Percentiles rank a stretch among this genome's conserved stretches.
Evolutionary conservation across 2,329 filamentous ascomycete genomes (phyloP).

Genomic region (Mollisiaceae sp.): DNA sequence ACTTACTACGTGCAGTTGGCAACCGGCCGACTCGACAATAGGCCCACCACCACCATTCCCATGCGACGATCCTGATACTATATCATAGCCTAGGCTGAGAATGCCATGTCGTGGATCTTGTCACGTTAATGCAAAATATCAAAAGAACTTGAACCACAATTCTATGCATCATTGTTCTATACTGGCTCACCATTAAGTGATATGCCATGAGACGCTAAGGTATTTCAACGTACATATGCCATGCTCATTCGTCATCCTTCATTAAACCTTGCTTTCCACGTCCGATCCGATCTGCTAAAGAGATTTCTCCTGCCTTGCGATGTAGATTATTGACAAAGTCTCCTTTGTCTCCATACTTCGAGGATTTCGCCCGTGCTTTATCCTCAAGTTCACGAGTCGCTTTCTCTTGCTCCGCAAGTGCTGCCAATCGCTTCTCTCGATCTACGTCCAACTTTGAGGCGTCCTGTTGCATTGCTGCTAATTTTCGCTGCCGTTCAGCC

Average conservation of each 20-base stretch:
- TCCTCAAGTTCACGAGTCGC: constrained; percentile 71
- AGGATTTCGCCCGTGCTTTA: constrained; percentile 59
- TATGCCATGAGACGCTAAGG: not conserved
- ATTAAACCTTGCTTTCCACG: constrained; percentile 52
- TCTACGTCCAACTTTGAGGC: constrained; percentile 73
- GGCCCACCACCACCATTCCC: too few species aligned
- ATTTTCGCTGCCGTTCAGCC: constrained; percentile 67
- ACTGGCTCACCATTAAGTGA: too few species aligned
- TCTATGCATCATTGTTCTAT: too few species aligned
- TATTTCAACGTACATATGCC: not conserved
- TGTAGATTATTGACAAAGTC: constrained; percentile 69
- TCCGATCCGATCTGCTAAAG: constrained; percentile 58
- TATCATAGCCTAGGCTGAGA: too few species aligned
- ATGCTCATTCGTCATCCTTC: constrained; percentile 47
- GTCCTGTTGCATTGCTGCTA: constrained; percentile 76
- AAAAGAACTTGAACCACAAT: too few species aligned
- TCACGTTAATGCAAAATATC: too few species aligned
- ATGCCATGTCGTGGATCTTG: too few species aligned
- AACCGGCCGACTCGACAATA: too few species aligned
- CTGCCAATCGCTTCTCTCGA: constrained; percentile 69
- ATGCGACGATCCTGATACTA: too few species aligned
- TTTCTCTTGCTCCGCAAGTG: constrained; percentile 69
- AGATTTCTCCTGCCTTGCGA: constrained; percentile 59
- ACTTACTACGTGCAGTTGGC: too few species aligned
- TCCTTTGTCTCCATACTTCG: constrained; percentile 66